These are phyloP conservation scores for Aspergillus affinis DNA, from an alignment of 495 filamentous ascomycete species.

Conservation along the genomic window DNA sequence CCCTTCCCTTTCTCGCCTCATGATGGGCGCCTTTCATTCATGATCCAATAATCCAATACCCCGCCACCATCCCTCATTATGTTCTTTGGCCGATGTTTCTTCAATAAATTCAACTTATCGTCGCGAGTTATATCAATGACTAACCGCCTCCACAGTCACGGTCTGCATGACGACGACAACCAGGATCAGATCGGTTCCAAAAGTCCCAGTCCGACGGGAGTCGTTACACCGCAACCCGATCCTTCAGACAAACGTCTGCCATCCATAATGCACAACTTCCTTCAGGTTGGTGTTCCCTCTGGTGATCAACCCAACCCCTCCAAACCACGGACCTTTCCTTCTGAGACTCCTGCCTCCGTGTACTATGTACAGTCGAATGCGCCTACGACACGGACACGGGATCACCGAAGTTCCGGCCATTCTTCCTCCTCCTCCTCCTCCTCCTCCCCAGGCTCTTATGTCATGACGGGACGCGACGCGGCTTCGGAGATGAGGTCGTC, in stretches of 20 bases:
- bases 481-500: slow-evolving; percentile 28
- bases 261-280: slow-evolving; percentile 90
- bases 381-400: slow-evolving; percentile 18
- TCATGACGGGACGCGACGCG: slow-evolving; percentile 43
- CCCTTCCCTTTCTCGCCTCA: not conserved
- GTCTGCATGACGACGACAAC: slow-evolving; percentile 61
- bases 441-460: slow-evolving; percentile 39
- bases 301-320: slow-evolving; percentile 53
- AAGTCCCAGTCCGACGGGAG: slow-evolving; percentile 75
- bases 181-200: slow-evolving; percentile 78
- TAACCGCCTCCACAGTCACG: slow-evolving; percentile 31
- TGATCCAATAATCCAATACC: slow-evolving; percentile 1
- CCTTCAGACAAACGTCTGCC: slow-evolving; percentile 86
- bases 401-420: slow-evolving; percentile 20
- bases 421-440: slow-evolving; percentile 32
- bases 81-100: not conserved
- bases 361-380: slow-evolving; percentile 31
- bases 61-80: not conserved
- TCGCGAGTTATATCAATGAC: slow-evolving; percentile 14
- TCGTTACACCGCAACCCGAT: slow-evolving; percentile 86
- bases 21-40: slow-evolving; percentile 7
- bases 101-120: not conserved
- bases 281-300: slow-evolving; percentile 85
- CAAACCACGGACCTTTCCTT: slow-evolving; percentile 43
- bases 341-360: slow-evolving; percentile 42